Evolutionary conservation across 805 yeast species (phyloP).

Genomic region (Nakazawaea ambrosiae): DNA sequence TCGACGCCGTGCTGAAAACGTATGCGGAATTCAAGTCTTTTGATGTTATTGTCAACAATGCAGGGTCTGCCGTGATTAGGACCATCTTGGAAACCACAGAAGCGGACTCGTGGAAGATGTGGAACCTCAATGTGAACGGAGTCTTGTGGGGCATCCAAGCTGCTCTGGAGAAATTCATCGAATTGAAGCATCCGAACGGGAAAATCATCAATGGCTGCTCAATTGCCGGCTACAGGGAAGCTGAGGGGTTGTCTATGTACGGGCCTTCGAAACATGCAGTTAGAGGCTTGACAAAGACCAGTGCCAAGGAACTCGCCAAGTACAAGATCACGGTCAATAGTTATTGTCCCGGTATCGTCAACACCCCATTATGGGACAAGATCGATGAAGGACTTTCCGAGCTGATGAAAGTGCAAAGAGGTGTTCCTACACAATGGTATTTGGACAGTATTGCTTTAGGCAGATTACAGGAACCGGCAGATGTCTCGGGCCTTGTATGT

Average conservation of each 20-base stretch:
- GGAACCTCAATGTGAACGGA: slow-evolving; percentile 24
- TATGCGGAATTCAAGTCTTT: slow-evolving; percentile 24
- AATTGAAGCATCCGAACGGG: slow-evolving; percentile 22
- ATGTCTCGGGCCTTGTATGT: slow-evolving; percentile 27
- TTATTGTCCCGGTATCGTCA: slow-evolving; percentile 33
- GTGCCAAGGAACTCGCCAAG: slow-evolving; percentile 30
- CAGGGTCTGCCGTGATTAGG: slow-evolving; percentile 25
- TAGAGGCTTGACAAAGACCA: slow-evolving; percentile 26
- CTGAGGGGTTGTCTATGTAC: slow-evolving; percentile 24
- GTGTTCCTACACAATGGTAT: slow-evolving; percentile 19
- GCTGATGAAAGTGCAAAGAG: slow-evolving; percentile 19
- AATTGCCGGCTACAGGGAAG: slow-evolving; percentile 26
- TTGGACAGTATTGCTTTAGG: slow-evolving; percentile 25
- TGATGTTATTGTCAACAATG: slow-evolving; percentile 30
- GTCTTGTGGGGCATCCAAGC: slow-evolving; percentile 28
- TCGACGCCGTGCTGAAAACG: slow-evolving; percentile 22
- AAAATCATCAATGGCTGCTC: slow-evolving; percentile 32
- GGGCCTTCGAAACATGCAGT: slow-evolving; percentile 31
- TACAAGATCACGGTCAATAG: slow-evolving; percentile 29
- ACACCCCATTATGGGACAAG: slow-evolving; percentile 29
- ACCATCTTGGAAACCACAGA: slow-evolving; percentile 21
- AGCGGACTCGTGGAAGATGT: slow-evolving; percentile 19
- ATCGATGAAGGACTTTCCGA: slow-evolving; percentile 20
- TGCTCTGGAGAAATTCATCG: slow-evolving; percentile 21
- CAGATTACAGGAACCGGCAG: slow-evolving; percentile 27